These are phyloP conservation scores for Ascosphaera aggregata DNA, from an alignment of 2,329 filamentous ascomycete genomes.

Conservation along the genomic window DNA sequence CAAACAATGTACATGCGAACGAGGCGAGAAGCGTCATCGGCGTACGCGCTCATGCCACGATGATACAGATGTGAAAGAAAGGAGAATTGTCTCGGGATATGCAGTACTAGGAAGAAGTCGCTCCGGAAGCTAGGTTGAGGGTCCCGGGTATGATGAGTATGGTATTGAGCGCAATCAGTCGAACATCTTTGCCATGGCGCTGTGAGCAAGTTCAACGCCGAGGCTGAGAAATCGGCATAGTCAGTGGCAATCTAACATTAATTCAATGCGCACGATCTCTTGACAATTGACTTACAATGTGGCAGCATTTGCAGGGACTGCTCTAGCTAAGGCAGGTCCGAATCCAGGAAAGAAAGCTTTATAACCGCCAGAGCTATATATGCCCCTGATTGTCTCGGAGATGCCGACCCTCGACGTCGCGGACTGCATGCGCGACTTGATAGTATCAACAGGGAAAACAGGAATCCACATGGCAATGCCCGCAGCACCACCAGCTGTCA, in stretches of 20 bases:
- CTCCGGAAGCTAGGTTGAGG: not conserved
- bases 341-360: slow-evolving; percentile 96
- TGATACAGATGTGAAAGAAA: too few species aligned
- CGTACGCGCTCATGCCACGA: too few species aligned
- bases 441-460: slow-evolving; percentile 90
- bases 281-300: slow-evolving; percentile 38
- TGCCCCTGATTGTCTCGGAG: slow-evolving; percentile 49
- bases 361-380: slow-evolving; percentile 65
- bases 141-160: not conserved
- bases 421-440: slow-evolving; percentile 86
- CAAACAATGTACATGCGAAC: too few species aligned
- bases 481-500: slow-evolving; percentile 67
- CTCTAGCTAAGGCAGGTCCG: slow-evolving; percentile 73
- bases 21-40: too few species aligned
- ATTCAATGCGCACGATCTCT: too few species aligned
- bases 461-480: slow-evolving; percentile 99
- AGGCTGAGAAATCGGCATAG: slow-evolving; percentile 10
- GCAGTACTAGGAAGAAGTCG: not conserved
- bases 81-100: too few species aligned
- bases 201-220: slow-evolving; percentile 27
- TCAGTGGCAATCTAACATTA: too few species aligned
- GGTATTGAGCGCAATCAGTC: slow-evolving; percentile 7
- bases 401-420: slow-evolving; percentile 68
- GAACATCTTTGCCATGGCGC: slow-evolving; percentile 25
- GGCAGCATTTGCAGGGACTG: slow-evolving; percentile 87